phyloP scores from a whole-genome alignment of 169 alveolate species.

The Plasmodium gonderi region DNA sequence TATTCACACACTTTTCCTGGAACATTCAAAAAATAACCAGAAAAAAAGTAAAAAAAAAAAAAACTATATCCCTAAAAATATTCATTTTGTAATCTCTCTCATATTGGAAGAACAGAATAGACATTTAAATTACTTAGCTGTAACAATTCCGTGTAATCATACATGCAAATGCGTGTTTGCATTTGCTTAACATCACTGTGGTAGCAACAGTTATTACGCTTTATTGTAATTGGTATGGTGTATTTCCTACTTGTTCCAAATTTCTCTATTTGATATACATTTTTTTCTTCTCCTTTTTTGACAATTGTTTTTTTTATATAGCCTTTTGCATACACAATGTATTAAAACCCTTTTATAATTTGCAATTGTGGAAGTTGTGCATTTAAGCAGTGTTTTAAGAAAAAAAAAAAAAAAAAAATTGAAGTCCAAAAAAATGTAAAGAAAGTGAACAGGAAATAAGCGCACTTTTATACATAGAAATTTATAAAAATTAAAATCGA shows the following conservation, averaged over 20 bases:
- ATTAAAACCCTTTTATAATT: background rate
- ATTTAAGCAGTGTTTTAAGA: no score
- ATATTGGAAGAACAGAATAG: background rate
- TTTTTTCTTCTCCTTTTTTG: background rate
- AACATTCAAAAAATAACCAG: constrained; percentile 1
- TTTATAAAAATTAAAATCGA: background rate
- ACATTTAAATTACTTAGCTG: background rate
- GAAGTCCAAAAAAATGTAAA: no score
- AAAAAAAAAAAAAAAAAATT: no score
- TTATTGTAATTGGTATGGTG: background rate
- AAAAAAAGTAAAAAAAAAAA: background rate
- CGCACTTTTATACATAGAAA: background rate
- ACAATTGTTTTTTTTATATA: no score
- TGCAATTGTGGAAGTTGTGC: background rate
- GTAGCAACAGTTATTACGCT: background rate
- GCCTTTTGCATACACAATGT: no score
- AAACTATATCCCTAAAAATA: background rate
- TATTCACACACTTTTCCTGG: no score
- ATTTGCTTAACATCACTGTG: background rate
- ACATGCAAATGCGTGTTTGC: background rate
- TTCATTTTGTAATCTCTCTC: background rate
- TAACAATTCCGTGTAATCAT: background rate
- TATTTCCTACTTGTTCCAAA: background rate
- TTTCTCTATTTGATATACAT: background rate
- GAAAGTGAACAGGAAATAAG: background rate